Base-by-base conservation (phyloP, 176 grass and related monocot species). In the Saccharum officinarum region DNA sequence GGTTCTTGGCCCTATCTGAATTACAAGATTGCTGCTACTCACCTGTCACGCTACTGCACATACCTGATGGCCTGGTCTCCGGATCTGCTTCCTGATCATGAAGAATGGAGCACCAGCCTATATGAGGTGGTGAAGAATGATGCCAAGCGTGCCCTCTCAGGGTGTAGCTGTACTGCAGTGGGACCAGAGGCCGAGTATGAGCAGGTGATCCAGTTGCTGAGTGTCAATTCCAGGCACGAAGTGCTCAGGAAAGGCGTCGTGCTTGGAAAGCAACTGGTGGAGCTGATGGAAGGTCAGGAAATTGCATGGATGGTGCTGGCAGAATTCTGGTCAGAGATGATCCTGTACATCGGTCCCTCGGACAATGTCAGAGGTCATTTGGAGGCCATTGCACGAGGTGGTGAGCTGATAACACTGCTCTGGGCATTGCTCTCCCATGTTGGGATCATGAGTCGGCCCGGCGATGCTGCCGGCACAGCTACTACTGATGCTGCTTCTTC, bases 341-440 rank as follows among this genome's bases (percentile, higher is more conserved):
- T 86, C 20, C 15, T 80, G 14, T 73, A 65, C 9, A 34, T 80
- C 1, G 55, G 77, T 8, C 55, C 77, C 0, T 86, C 84, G 1
- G 76, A 86, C 5, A 86, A 80, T 16, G 15, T 64, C 3, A 61
- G 46, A 10, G 75, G 54, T 1, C 84, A 86, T 31, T 11, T 57
- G 3, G 5, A 86, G 39, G 84, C 84, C 12, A 72, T 86, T 6
- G 66, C 75, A 9, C 11, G 39, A 3, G 84, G 84, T 8, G 76
- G 84, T 6, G 75, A 86, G 67, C 84, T 86, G 67, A 49, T 86
- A 7, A 86, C 84, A 8, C 66, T 86, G 23, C 50, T 85, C 38
- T 71, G 69, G 69, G 69, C 69, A 6, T 42, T 71, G 69, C 69
- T 71, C 69, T 25, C 39, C 22, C 84, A 86, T 17, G 26, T 42